These are phyloP conservation scores for Apophysomyces ossiformis DNA, from an alignment of 371 early-diverging fungal genomes.

Conservation along the genomic window DNA sequence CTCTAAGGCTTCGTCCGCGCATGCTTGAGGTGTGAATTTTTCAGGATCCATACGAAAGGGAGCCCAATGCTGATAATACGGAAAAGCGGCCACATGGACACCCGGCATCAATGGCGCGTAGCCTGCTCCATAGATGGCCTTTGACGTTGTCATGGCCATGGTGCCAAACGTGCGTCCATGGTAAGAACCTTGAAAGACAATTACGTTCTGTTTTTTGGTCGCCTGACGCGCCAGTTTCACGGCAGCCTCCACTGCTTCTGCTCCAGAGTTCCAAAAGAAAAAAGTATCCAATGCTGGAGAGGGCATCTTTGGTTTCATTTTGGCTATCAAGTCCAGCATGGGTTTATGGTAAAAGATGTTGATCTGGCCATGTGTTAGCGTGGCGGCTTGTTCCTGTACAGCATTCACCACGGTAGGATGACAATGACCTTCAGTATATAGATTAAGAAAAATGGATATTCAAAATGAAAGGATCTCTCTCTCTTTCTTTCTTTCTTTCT, in stretches of 20 bases:
- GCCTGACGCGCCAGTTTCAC: conserved; percentile 58
- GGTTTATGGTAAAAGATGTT: conserved; percentile 56
- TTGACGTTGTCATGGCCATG: conserved; percentile 39
- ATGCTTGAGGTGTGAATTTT: conserved; percentile 15
- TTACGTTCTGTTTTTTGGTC: conserved; percentile 52
- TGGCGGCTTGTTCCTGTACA: conserved; percentile 54
- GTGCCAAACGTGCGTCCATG: conserved; percentile 47
- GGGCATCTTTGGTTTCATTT: conserved; percentile 43
- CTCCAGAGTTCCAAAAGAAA: conserved; percentile 59
- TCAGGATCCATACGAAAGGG: conserved; percentile 14
- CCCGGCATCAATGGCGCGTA: conserved; percentile 46
- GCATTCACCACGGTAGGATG: conserved; percentile 62
- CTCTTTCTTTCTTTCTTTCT: background rate
- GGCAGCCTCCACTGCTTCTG: conserved; percentile 61
- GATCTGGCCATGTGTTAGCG: conserved; percentile 52
- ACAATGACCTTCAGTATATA: conserved; percentile 31
- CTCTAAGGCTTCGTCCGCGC: conserved; percentile 22
- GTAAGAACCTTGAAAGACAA: conserved; percentile 33
- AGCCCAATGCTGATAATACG: conserved; percentile 26
- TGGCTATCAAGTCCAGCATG: conserved; percentile 51
- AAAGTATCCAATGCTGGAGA: conserved; percentile 49
- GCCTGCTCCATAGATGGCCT: conserved; percentile 33
- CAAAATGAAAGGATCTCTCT: background rate
- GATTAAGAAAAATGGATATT: too few relatives aligned
- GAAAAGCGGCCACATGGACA: conserved; percentile 34